Evolutionary conservation across 345 rosid species (phyloP), one percentile per base, ranked within the genome.

Genomic region (Nephelium lappaceum): DNA sequence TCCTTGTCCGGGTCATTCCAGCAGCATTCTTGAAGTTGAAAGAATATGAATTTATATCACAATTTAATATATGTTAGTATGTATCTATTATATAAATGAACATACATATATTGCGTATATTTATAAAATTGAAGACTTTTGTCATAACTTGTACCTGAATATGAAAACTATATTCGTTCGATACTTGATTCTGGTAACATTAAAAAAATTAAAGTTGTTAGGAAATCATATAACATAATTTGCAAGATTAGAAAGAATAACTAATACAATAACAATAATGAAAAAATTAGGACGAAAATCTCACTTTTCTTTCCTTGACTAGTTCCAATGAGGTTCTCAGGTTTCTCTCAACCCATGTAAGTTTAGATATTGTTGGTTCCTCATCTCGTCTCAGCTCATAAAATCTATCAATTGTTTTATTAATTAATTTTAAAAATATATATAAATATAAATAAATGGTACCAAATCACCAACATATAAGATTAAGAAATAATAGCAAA

Each of bases 301-400:
- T 65, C 16, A 76, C 80, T 57, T 65, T 68, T 66, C 43, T 76
- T 4, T 81, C 16, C 3, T 21, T 43, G 24, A 81, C 71, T 36
- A 10, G 51, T 18, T 64, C 43, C 69, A 81, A 66, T 67, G 61
- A n/a, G 7, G 45, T 36, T 24, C 9, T 70, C 25, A 71, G 51
- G 45, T 76, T 76, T 36, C 23, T 72, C 73, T 81, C 80, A 25
- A 69, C 53, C 73, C 62, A 41, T 31, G 55, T 15, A 36, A 81
- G 38, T 45, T 71, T 38, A 71, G 77, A 49, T 25, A 58, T 49
- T 71, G 67, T 31, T 41, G 71, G 72, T 19, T 70, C 67, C 12
- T 51, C 66, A 60, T 41, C 47, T 3, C 65, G 64, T 6, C 66
- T 39, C 49, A 67, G 73, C 76, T 51, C 76, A 76, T 49, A 81